Base-by-base conservation (phyloP, 179 eudicot species). In the Silene vulgaris region DNA sequence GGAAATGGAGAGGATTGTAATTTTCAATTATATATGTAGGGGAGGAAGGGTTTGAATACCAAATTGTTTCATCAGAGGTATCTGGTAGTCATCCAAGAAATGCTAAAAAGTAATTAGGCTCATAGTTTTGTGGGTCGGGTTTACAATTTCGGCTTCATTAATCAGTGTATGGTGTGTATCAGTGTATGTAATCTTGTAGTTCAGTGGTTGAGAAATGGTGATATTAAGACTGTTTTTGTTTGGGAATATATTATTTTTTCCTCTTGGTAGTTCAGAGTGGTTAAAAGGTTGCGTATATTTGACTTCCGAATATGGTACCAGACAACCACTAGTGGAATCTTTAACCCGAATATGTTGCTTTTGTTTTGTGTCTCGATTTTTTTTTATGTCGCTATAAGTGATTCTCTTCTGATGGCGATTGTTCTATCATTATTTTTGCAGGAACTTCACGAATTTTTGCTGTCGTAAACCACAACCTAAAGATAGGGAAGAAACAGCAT, bases 401-500 rank as follows among this genome's bases (percentile, higher is more conserved):
- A 20, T 45, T 6, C 37, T 19, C 35, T n/a, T 37, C 60, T 68
- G 57, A 56, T 75, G 71, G 40, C 37, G 14, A 72, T 56, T 48
- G 5, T 64, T 75, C 30, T 40, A 11, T 71, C 52, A 17, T 71
- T 74, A 37, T 69, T 73, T 1, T 75, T 78, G 83, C 81, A 81
- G 81, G 82, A 75, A 75, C 19, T 75, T 48, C 43, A 65, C 23
- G 8, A 43, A 75, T 50, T 65, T 52, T 13, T 43, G 48, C 66
- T 14, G 30, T 8, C 21, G 62, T 65, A 37, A 60, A 70, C 35
- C 2, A 23, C 52, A 65, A 60, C 65, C 35, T 72, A 62, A 69
- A 71, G 80, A 80, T 73, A 71, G 75, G 83, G 76, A 68, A 14
- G 74, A 74, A 74, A 67, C 84, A 87, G 80, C 79, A 90, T 90